Base-by-base conservation (phyloP, 2,329 filamentous ascomycete species). In the Acarospora socialis region DNA sequence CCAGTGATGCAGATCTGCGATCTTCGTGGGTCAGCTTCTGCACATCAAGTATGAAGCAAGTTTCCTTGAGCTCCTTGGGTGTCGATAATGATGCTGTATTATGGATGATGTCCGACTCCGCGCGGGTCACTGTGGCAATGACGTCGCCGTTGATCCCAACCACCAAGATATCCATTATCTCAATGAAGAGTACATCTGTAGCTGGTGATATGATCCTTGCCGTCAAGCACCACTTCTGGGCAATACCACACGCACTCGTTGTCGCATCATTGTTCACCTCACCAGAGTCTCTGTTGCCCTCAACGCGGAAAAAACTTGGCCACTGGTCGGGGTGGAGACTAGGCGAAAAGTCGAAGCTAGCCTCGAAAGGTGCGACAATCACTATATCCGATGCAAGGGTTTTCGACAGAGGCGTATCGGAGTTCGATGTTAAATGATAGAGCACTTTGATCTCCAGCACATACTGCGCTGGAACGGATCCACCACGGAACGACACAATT, bases 291-390 rank as follows among this genome's bases (percentile, higher is more conserved):
- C 12, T 22, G 21, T 8, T 8, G 8, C 23, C 16, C 20, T 73
- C 66, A 12, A 69, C 60, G 32, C 74, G 66, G 53, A 95, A 98
- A 45, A 92, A 75, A 50, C 77, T 84, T 1, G 90, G 86, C 87
- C 90, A 98, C 2, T 73, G 65, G 29, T 79, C 76, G 0, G 68
- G 55, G 52, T 94, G 79, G 3, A 93, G 63, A 7, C 79, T 70
- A 7, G 90, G 84, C 8, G 77, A 66, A 39, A 95, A 73, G 40
- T 92, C 82, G 52, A 92, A 94, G 47, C 81, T 90, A 10, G 84
- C 81, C 56, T 93, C 84, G 46, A 98, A 95, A 0, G 87, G 83
- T 30, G 74, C 77, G 33, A 82, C 73, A 34, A 94, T 68, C 21
- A 73, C 69, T 4, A 95, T 54, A 32, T 77, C 74, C 22, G 80